Evolutionary conservation across 805 yeast species (phyloP), one percentile per base, ranked within the genome.

Genomic region (Ogataea thermomethanolica): DNA sequence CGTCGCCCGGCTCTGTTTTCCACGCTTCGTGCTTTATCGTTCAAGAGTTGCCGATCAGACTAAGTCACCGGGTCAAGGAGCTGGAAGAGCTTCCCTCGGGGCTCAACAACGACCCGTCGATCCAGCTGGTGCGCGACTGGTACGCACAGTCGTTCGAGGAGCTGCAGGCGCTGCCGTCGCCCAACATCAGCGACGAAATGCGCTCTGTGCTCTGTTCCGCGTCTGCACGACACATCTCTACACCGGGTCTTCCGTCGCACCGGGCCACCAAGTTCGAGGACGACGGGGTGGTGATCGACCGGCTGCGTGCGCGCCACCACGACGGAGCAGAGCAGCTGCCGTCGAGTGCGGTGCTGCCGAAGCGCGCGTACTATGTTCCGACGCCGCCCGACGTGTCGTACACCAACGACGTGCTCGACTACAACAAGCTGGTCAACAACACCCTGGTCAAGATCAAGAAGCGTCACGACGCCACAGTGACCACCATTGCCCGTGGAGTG

Each of bases 401-500:
- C 81, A 89, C 95, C 11, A 69, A 75, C 32, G 93, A 83, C 52
- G 84, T 84, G 25, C 74, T 75, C 50, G 77, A 76, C 44, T 89
- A 82, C 64, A 89, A 84, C 61, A 74, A 74, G 53, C 49, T 59
- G 10, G 91, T 87, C 8, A 77, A 80, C 31, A 80, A 80, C 29
- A 69, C 84, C 0, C 68, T 88, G 45, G 73, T 76, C 37, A 77
- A 73, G 45, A 88, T 88, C 62, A 89, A 88, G 57, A 77, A 74
- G 49, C 70, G 96, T 25, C 96, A 88, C 60, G 96, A 89, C 61
- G 95, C 95, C 7, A 90, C 95, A 0, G 96, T 89, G 12, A 81
- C 95, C 11, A 87, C 96, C 0, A 81, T 89, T 55, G 95, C 95
- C 1, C 87, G 86, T 50, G 96, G 96, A 25, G 95, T 89, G 7